Evolutionary conservation across 441 rosid genomes (phyloP).

Genomic region (Flueggea neowawraea): DNA sequence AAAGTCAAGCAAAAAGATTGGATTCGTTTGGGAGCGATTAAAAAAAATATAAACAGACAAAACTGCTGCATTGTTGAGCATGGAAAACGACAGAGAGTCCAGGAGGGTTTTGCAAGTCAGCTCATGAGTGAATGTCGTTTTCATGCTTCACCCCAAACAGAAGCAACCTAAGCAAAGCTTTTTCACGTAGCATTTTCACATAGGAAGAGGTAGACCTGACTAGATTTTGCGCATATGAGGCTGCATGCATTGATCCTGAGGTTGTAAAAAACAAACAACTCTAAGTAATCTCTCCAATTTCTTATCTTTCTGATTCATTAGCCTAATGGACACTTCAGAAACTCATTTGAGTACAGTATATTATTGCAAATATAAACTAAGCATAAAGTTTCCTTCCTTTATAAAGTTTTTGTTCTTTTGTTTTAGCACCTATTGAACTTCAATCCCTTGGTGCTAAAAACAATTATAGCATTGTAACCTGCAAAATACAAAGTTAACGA

Average conservation of each 20-base stretch:
- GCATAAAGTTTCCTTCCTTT: too few species aligned
- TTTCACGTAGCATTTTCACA: neutral
- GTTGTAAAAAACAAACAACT: neutral
- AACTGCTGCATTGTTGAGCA: neutral
- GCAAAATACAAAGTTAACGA: too few species aligned
- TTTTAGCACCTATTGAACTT: too few species aligned
- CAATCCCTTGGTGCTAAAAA: too few species aligned
- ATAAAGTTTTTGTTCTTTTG: too few species aligned
- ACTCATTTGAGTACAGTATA: neutral
- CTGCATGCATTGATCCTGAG: too few species aligned
- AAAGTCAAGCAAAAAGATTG: neutral
- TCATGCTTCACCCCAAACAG: neutral
- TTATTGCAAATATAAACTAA: too few species aligned
- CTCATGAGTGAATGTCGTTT: neutral
- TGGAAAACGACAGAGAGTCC: neutral
- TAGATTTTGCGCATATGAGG: conserved; percentile 4
- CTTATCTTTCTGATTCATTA: neutral
- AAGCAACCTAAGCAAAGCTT: neutral
- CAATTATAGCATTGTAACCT: too few species aligned
- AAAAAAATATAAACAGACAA: conserved; percentile 2
- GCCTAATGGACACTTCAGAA: conserved; percentile 15
- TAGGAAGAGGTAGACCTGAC: conserved; percentile 7
- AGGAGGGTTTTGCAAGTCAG: neutral
- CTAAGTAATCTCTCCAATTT: neutral
- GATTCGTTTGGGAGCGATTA: conserved; percentile 9